phyloP scores from a whole-genome alignment of 495 filamentous ascomycete genomes.

The Glonium stellatum region DNA sequence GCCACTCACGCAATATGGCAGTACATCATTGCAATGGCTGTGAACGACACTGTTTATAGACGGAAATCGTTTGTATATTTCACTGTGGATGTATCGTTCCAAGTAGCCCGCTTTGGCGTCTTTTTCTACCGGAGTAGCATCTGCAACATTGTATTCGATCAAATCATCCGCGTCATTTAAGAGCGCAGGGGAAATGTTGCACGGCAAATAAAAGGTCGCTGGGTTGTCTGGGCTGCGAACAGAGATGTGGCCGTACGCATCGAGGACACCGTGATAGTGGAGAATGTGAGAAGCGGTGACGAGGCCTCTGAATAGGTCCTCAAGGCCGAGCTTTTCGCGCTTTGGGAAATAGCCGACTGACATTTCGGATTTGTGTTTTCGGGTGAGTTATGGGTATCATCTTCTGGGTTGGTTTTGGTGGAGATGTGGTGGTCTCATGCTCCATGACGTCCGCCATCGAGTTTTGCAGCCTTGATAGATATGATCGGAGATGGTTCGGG shows the following conservation, averaged over 20 bases:
- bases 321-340: constrained; percentile 26
- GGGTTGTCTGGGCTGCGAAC: constrained; percentile 35
- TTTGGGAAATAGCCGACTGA: constrained; percentile 28
- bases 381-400: not conserved
- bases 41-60: constrained; percentile 44
- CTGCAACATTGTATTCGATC: constrained; percentile 34
- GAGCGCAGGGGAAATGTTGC: constrained; percentile 32
- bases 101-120: constrained; percentile 24
- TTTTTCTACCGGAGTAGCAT: constrained; percentile 30
- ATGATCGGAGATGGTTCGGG: no score
- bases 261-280: constrained; percentile 42
- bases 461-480: no score
- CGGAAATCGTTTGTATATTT: constrained; percentile 45
- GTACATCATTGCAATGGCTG: constrained; percentile 41
- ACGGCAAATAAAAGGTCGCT: constrained; percentile 32
- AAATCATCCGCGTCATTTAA: constrained; percentile 29
- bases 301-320: constrained; percentile 34
- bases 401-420: not conserved
- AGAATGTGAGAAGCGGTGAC: constrained; percentile 41
- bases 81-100: constrained; percentile 38
- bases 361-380: constrained; percentile 10
- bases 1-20: constrained; percentile 41
- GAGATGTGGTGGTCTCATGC: not conserved
- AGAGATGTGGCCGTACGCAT: constrained; percentile 42
- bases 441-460: not conserved